Evolutionary conservation across 2,329 filamentous ascomycete genomes (phyloP).

Genomic region (Chrysosporium queenslandicum): DNA sequence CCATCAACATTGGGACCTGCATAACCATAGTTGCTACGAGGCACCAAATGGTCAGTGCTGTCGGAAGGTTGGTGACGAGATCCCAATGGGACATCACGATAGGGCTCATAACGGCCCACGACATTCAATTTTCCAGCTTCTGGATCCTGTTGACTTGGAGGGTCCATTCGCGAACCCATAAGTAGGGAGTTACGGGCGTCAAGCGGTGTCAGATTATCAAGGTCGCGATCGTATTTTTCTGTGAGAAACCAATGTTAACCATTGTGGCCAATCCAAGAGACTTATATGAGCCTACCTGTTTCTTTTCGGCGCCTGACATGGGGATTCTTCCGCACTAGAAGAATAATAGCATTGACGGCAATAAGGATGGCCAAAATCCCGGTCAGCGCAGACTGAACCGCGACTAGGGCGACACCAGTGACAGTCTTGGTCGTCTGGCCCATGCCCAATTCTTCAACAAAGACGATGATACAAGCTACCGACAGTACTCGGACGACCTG

Average conservation of each 20-base stretch:
- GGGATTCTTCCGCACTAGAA: constrained; percentile 76
- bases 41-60: constrained; percentile 30
- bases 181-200: constrained; percentile 81
- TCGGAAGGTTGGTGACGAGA: constrained; percentile 22
- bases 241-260: constrained; percentile 16
- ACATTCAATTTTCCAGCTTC: constrained; percentile 36
- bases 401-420: constrained; percentile 84
- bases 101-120: constrained; percentile 33
- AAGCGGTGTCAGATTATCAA: constrained; percentile 74
- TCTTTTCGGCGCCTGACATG: constrained; percentile 83
- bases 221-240: constrained; percentile 68
- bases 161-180: constrained; percentile 47
- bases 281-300: constrained; percentile 55
- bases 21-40: constrained; percentile 2
- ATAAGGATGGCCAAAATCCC: constrained; percentile 78
- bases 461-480: constrained; percentile 78
- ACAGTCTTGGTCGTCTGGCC: constrained; percentile 87
- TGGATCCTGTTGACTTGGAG: constrained; percentile 22
- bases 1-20: constrained; percentile 21
- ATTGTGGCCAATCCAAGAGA: neutral
- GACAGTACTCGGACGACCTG: constrained; percentile 82
- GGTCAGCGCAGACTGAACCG: constrained; percentile 77
- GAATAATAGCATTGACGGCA: constrained; percentile 74
- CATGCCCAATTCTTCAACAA: constrained; percentile 86
- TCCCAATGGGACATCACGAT: constrained; percentile 24